These are phyloP conservation scores for Xylaria sp. DNA, from an alignment of 2,329 filamentous ascomycete genomes.

Conservation along the genomic window DNA sequence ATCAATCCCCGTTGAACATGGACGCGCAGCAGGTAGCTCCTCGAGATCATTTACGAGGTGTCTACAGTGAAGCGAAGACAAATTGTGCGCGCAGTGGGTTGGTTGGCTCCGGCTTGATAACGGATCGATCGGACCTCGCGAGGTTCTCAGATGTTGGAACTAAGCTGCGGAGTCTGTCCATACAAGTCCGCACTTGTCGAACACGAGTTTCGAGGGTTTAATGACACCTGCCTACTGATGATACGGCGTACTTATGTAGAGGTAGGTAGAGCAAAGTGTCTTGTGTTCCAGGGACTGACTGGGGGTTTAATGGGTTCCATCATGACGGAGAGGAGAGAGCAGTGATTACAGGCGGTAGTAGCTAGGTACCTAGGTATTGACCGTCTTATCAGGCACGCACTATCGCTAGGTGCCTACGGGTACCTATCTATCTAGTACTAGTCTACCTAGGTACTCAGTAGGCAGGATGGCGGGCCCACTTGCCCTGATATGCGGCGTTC, in stretches of 20 bases:
- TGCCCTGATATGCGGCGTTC: no score
- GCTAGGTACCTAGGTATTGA: no score
- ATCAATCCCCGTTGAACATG: slow-evolving; percentile 25
- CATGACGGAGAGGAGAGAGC: background rate
- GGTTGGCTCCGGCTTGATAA: background rate
- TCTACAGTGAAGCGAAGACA: background rate
- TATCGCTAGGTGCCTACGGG: no score
- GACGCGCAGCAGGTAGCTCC: slow-evolving; percentile 11
- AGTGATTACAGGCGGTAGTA: no score
- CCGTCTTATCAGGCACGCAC: no score
- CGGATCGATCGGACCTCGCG: slow-evolving; percentile 8
- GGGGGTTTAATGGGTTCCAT: background rate
- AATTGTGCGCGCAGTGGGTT: background rate
- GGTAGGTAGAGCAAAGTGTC: background rate
- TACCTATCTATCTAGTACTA: no score
- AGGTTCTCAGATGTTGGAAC: background rate
- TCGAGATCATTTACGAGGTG: slow-evolving; percentile 23
- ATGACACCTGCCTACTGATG: background rate
- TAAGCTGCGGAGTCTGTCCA: background rate
- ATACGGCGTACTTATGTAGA: background rate
- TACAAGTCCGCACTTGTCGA: background rate
- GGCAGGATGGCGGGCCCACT: no score
- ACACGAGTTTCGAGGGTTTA: background rate
- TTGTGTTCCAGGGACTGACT: background rate
- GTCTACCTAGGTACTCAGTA: no score